Conservation (phyloP, 176 grass and related monocot species). For the Triticum urartu region DNA sequence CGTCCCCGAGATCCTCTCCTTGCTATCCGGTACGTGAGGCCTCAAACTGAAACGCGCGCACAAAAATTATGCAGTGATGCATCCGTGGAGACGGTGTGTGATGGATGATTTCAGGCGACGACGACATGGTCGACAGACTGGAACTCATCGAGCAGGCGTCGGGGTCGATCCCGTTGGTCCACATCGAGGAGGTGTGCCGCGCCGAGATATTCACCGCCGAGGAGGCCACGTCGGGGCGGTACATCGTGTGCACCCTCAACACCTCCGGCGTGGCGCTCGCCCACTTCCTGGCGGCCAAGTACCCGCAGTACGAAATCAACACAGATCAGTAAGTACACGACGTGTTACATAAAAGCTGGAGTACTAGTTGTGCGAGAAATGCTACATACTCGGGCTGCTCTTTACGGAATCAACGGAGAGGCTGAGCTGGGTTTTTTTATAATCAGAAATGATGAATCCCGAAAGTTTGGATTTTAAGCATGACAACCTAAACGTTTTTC, state of each 20-base stretch:
- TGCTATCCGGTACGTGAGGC: not conserved
- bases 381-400: too few species aligned
- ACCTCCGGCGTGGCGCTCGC: slow-evolving; percentile 9
- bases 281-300: slow-evolving; percentile 21
- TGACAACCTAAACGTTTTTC: too few species aligned
- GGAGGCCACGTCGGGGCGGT: slow-evolving; percentile 15
- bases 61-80: too few species aligned
- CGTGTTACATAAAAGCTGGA: too few species aligned
- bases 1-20: slow-evolving; percentile 2
- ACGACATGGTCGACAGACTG: not conserved
- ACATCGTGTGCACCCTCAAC: slow-evolving; percentile 41
- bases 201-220: slow-evolving; percentile 9
- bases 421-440: too few species aligned
- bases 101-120: too few species aligned
- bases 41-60: too few species aligned
- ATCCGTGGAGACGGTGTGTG: too few species aligned
- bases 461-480: too few species aligned
- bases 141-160: slow-evolving; percentile 12
- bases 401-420: too few species aligned
- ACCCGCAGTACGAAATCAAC: slow-evolving; percentile 25
- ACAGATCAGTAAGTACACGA: not conserved
- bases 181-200: not conserved
- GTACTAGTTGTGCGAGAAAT: too few species aligned
- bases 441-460: too few species aligned
- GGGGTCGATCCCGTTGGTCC: slow-evolving; percentile 10